A percentile compares a stretch with the other conserved stretches of the same genome.
Evolutionary conservation across 305 asterid species (phyloP).

Genomic region (Rubia peregrina): DNA sequence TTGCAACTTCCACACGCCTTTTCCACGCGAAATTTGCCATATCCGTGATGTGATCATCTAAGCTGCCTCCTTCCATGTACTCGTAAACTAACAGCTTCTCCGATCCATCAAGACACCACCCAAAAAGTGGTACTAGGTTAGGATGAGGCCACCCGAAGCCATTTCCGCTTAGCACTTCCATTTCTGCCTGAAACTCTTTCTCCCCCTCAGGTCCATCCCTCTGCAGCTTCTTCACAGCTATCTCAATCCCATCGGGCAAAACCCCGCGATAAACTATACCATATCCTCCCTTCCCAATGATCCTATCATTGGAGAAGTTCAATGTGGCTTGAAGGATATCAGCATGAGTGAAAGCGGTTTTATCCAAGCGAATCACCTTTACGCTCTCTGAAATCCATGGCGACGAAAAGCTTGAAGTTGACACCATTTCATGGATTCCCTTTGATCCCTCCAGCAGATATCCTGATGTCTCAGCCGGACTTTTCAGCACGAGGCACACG

Average conservation of each 20-base stretch:
- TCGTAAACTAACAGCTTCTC: conserved; percentile 80
- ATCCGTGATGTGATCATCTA: conserved; percentile 64
- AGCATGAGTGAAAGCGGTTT: conserved; percentile 70
- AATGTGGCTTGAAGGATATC: conserved; percentile 80
- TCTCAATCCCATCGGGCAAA: conserved; percentile 72
- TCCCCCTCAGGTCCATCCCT: conserved; percentile 88
- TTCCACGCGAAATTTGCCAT: conserved; percentile 45
- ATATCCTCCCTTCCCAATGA: conserved; percentile 79
- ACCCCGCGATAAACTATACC: conserved; percentile 83
- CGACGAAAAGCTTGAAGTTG: conserved; percentile 60
- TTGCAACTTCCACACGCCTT: conserved; percentile 53
- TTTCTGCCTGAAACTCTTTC: conserved; percentile 76
- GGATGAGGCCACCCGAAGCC: conserved; percentile 96
- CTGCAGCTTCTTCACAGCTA: conserved; percentile 77
- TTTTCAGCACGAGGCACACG: conserved; percentile 42
- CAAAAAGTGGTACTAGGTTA: conserved; percentile 72
- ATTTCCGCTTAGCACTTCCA: conserved; percentile 75
- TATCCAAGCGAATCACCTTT: conserved; percentile 74
- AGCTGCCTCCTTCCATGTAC: conserved; percentile 89
- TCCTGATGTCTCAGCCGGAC: conserved; percentile 37
- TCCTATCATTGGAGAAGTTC: conserved; percentile 63
- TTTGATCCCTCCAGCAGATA: conserved; percentile 50
- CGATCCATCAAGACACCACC: conserved; percentile 83
- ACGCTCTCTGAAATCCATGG: conserved; percentile 65
- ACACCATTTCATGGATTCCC: conserved; percentile 27